Evolutionary conservation across 257 asterid genomes (phyloP), one percentile per base, ranked within the genome.

Genomic region (Osmanthus fragrans): DNA sequence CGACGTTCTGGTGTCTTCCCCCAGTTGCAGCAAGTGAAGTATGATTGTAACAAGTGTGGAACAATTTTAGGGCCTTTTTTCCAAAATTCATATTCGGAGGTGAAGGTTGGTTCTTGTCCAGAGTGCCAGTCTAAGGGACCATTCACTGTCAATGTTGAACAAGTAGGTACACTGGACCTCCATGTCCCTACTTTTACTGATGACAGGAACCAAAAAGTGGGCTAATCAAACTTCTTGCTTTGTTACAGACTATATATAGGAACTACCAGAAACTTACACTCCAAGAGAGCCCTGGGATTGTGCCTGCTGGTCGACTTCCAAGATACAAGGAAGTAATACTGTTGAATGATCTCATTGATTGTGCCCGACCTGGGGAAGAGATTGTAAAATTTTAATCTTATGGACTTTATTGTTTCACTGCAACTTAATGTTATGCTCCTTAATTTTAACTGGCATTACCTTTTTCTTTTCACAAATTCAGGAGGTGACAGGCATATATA

Each of bases 351-450:
- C 97, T 93, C 81, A 96, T 96, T 79, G 98, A 96, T 82, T 93
- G 97, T 85, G 98, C 99, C 63, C 92, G 97, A 13, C 99, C 99
- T 69, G 97, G 99, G 80, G 98, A 96, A 88, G 98, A 96, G 89
- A 96, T 96, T 82, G 99, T 96, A 93, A 76, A 36, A 73, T 49
- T 60, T 74, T 76, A 5, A 54, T 25, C 54, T 72, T 72, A 73
- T 68, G 29, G 67, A 77, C 77, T 21, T 56, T 40, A 7, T 64
- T 68, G 19, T 72, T 68, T 76, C 30, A 51, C 70, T 9, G 29
- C 47, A 64, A 58, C 51, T 69, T 36, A 56, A 40, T n/a, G 33
- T 76, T 40, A 45, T 40, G 45, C 34, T 75, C 65, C 47, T n/a
- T 78, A 36, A 75, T 49, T 37, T 74, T 76, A 78, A 79, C 82